Conservation (phyloP, 805 yeast genomes). For the Ogataea nonfermentans region DNA sequence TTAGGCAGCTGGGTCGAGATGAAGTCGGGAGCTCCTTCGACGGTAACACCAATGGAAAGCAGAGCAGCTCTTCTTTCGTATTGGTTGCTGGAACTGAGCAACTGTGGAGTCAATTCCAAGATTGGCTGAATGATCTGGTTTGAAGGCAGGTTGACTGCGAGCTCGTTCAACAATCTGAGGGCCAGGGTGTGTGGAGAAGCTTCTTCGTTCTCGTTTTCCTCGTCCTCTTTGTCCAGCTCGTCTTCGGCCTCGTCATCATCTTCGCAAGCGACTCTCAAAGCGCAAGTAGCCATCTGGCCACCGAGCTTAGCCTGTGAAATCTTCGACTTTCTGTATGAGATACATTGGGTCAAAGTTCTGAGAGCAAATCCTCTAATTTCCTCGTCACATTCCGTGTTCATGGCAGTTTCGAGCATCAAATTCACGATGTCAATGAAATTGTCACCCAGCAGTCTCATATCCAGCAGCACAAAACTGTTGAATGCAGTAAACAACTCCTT, state of each 20-base stretch:
- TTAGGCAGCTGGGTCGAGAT: slow-evolving; percentile 71
- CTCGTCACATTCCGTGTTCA: slow-evolving; percentile 64
- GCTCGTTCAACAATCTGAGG: slow-evolving; percentile 71
- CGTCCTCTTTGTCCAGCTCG: slow-evolving; percentile 76
- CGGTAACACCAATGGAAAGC: slow-evolving; percentile 76
- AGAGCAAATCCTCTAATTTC: slow-evolving; percentile 82
- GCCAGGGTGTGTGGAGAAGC: slow-evolving; percentile 76
- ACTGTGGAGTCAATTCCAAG: slow-evolving; percentile 56
- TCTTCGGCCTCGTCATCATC: slow-evolving; percentile 74
- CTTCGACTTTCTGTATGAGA: slow-evolving; percentile 77
- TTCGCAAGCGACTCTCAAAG: slow-evolving; percentile 76
- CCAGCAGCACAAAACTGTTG: slow-evolving; percentile 74
- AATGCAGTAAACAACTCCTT: slow-evolving; percentile 79
- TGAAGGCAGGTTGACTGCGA: slow-evolving; percentile 86
- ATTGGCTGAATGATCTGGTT: slow-evolving; percentile 84
- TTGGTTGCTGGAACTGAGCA: slow-evolving; percentile 61
- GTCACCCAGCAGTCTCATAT: slow-evolving; percentile 76
- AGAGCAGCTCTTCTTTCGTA: slow-evolving; percentile 87
- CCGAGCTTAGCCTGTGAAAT: slow-evolving; percentile 80
- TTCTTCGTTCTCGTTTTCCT: slow-evolving; percentile 92
- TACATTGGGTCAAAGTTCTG: slow-evolving; percentile 77
- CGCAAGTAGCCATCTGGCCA: slow-evolving; percentile 69
- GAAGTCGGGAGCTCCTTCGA: slow-evolving; percentile 93
- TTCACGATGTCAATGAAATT: slow-evolving; percentile 65
- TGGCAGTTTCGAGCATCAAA: slow-evolving; percentile 73